phyloP scores from a whole-genome alignment of 805 yeast species.

The Yamadazyma tumulicola region DNA sequence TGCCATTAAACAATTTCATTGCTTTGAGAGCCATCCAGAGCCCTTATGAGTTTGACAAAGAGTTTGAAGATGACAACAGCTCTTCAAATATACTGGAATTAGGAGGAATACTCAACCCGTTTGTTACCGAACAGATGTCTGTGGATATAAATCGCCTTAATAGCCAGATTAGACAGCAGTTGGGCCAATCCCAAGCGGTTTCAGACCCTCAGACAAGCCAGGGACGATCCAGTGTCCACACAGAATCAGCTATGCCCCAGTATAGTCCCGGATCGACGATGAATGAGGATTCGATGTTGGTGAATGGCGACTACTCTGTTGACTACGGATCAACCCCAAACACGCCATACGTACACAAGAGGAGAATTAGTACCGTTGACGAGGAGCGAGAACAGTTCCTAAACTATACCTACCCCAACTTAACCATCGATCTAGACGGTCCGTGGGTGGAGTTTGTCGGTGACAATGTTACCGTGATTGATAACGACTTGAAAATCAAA shows the following conservation, averaged over 20 bases:
- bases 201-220: too few relatives aligned
- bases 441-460: slow-evolving; percentile 59
- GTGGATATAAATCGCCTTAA: too few relatives aligned
- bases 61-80: slow-evolving; percentile 34
- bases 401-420: slow-evolving; percentile 48
- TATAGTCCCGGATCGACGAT: not conserved
- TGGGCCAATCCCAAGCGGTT: slow-evolving; percentile 1
- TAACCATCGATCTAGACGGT: slow-evolving; percentile 47
- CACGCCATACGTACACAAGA: slow-evolving; percentile 13
- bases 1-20: slow-evolving; percentile 52
- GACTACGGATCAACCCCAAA: slow-evolving; percentile 7
- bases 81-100: not conserved
- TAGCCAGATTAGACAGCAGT: not conserved
- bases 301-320: slow-evolving; percentile 15
- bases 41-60: slow-evolving; percentile 38
- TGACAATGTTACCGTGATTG: slow-evolving; percentile 29
- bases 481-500: slow-evolving; percentile 15
- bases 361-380: slow-evolving; percentile 50
- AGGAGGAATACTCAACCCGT: not conserved
- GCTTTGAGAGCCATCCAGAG: slow-evolving; percentile 57
- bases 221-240: slow-evolving; percentile 9
- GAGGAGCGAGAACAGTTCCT: slow-evolving; percentile 53
- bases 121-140: not conserved
- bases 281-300: slow-evolving; percentile 21
- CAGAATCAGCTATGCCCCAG: too few relatives aligned